These are phyloP conservation scores for Penicillium coprophilum DNA, from an alignment of 495 filamentous ascomycete species.

Conservation along the genomic window DNA sequence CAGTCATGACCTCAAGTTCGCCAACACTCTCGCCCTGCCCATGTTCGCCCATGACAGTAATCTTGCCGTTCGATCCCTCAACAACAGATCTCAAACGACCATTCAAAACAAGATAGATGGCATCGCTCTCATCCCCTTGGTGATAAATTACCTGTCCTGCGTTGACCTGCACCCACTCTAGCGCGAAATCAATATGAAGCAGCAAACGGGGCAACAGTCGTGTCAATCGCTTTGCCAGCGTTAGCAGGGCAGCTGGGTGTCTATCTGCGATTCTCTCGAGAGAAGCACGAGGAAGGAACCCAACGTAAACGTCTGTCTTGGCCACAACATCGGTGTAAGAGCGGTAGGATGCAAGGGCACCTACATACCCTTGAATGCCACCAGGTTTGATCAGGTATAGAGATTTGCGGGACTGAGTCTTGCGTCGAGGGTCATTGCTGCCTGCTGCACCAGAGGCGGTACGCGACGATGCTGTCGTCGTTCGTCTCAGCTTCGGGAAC, in stretches of 20 bases:
- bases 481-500: slow-evolving; percentile 51
- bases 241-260: slow-evolving; percentile 87
- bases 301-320: slow-evolving; percentile 98
- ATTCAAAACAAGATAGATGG: slow-evolving; percentile 97
- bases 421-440: slow-evolving; percentile 45
- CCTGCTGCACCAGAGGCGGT: slow-evolving; percentile 28
- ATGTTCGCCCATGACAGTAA: slow-evolving; percentile 88
- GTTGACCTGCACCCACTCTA: slow-evolving; percentile 97
- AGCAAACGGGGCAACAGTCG: slow-evolving; percentile 87
- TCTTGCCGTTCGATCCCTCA: slow-evolving; percentile 74
- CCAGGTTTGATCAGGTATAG: slow-evolving; percentile 94
- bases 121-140: slow-evolving; percentile 93
- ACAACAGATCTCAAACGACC: slow-evolving; percentile 79
- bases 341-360: slow-evolving; percentile 87
- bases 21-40: slow-evolving; percentile 97
- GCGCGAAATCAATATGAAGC: slow-evolving; percentile 94
- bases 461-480: slow-evolving; percentile 48
- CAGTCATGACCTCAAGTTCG: slow-evolving; percentile 95
- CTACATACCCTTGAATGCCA: slow-evolving; percentile 90
- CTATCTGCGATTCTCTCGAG: slow-evolving; percentile 89
- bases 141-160: slow-evolving; percentile 93
- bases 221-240: slow-evolving; percentile 92
- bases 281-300: slow-evolving; percentile 83
- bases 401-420: slow-evolving; percentile 60
- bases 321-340: slow-evolving; percentile 96